phyloP scores from a whole-genome alignment of 768 basidiomycete genomes.

The Vishniacozyma victoriae region DNA sequence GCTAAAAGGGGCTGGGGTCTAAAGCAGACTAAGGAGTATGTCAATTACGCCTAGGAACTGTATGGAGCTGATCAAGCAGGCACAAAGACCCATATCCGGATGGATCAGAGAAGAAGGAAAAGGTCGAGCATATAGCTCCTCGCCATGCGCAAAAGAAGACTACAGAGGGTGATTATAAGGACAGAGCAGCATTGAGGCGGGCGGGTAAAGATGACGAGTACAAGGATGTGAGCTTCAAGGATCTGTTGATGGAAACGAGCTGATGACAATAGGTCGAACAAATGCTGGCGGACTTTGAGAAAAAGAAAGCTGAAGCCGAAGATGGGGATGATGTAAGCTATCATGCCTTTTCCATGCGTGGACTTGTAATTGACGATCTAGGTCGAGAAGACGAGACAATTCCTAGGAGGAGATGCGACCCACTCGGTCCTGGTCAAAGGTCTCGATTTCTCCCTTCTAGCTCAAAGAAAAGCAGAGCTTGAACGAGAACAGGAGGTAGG shows the following conservation, averaged over 20 bases:
- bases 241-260: constrained; percentile 2
- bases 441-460: constrained; percentile 77
- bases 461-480: constrained; percentile 68
- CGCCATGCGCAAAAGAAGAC: constrained; percentile 30
- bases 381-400: constrained; percentile 65
- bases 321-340: constrained; percentile 58
- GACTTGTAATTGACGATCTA: constrained; percentile 1
- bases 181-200: constrained; percentile 44
- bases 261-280: constrained; percentile 60
- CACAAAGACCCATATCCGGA: neutral
- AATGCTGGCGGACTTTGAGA: constrained; percentile 74
- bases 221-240: constrained; percentile 18
- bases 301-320: constrained; percentile 54
- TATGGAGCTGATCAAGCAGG: neutral
- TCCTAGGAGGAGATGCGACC: constrained; percentile 75
- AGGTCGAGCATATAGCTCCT: constrained; percentile 25
- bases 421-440: constrained; percentile 79
- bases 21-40: constrained; percentile 6
- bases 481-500: constrained; percentile 61
- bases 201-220: constrained; percentile 43
- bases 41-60: neutral
- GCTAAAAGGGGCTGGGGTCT: constrained; percentile 10
- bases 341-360: neutral
- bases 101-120: constrained; percentile 13
- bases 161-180: constrained; percentile 36